These are phyloP conservation scores for Taxillus chinensis DNA, from an alignment of 164 flowering plant genomes.

Conservation along the genomic window DNA sequence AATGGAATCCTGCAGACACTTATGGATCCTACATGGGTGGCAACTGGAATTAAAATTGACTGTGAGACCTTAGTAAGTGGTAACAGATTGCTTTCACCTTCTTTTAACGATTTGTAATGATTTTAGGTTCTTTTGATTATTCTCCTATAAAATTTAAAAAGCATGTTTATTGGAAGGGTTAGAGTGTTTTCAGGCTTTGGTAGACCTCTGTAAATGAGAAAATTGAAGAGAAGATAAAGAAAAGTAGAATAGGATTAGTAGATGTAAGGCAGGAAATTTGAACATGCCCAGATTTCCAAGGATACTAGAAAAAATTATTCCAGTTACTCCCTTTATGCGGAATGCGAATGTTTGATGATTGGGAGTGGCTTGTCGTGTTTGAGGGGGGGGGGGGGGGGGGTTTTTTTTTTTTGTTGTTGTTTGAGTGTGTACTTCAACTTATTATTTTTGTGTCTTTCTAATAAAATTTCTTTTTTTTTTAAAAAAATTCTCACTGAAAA, in stretches of 20 bases:
- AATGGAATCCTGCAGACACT: constrained; percentile 43
- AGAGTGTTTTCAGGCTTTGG: background rate
- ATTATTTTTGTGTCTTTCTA: too few relatives aligned
- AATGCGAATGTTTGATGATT: too few relatives aligned
- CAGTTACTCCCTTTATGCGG: background rate
- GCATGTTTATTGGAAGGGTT: background rate
- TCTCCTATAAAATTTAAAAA: background rate
- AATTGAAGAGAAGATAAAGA: background rate
- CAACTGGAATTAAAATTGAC: constrained; percentile 85
- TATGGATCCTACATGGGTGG: constrained; percentile 80
- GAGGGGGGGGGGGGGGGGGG: too few relatives aligned
- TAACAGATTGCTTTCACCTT: background rate
- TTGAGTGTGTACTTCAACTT: too few relatives aligned
- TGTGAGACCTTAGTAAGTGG: constrained; percentile 66
- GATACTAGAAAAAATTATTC: background rate
- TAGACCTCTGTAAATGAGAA: background rate
- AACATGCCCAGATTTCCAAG: background rate
- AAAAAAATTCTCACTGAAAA: too few relatives aligned
- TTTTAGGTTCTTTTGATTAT: background rate
- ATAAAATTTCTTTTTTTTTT: too few relatives aligned
- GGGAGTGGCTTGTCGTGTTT: too few relatives aligned
- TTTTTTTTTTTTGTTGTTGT: too few relatives aligned
- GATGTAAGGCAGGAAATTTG: background rate
- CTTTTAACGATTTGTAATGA: background rate
- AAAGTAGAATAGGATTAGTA: background rate